Base-by-base conservation (phyloP, 2,329 filamentous ascomycete genomes). In the Anthostomella pinea region DNA sequence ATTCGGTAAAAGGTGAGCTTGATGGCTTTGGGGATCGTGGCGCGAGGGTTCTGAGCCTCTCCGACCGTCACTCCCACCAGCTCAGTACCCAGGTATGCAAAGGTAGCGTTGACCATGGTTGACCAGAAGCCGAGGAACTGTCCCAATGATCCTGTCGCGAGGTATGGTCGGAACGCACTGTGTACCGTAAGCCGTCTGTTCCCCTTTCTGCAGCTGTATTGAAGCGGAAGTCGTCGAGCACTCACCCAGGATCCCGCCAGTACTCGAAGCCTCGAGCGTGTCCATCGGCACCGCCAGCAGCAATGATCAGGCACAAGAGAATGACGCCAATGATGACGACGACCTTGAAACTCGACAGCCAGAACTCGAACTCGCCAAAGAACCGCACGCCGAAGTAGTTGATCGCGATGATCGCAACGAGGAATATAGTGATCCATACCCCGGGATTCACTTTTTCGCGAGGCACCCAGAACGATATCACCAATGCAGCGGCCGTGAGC, bases 1-100 rank as follows among this genome's bases (percentile, higher is more conserved):
- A 91, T 90, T 39, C 86, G 85, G 68, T 78, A 90, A 64, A 90
- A 90, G 49, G 85, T 89, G 32, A 88, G 72, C 59, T 81, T 84
- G 69, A 89, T 89, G 35, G 85, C 85, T 41, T 81, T 78, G 6
- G 86, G 86, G 43, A 91, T 81, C 11, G 81, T 85, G 60, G 77
- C 79, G 57, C 85, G 79, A 1, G 86, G 86, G 64, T 89, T 89
- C 65, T 88, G 82, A 0, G 85, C 84, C 63, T 89, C 84, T 35
- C 82, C 85, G 21, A 87, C 83, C 0, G 85, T 89, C 10, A 89
- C 83, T 65, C 84, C 85, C 33, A 88, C 81, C 27, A 88, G 68
- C 56, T 89, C 85, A 3, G 84, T 85, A 41, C 84, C 85, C 4
- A 89, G 73, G 57, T 86, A 90, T 38, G 86, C 85, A 49, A 90